These are phyloP conservation scores for Claviceps purpurea DNA, from an alignment of 2,329 filamentous ascomycete species.

Conservation along the genomic window DNA sequence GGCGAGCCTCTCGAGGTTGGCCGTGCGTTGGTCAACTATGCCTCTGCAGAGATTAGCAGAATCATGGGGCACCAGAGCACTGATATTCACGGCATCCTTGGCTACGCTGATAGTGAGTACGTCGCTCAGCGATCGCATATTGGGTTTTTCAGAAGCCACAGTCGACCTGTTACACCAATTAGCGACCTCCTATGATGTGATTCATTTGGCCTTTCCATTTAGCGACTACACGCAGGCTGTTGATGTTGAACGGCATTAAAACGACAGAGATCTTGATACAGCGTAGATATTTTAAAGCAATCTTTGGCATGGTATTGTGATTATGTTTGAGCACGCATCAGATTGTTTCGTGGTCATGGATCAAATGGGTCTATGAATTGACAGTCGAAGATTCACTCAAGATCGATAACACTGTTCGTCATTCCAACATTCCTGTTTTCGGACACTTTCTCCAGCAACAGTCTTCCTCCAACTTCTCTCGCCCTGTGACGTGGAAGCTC, in stretches of 20 bases:
- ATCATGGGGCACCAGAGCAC: slow-evolving; percentile 77
- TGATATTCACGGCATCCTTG: slow-evolving; percentile 67
- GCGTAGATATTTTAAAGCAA: neutral
- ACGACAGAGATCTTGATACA: neutral
- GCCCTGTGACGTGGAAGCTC: neutral
- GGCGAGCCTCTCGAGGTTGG: slow-evolving; percentile 60
- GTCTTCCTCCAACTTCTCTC: neutral
- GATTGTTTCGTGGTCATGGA: neutral
- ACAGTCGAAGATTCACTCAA: neutral
- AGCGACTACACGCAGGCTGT: neutral
- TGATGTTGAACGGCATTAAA: neutral
- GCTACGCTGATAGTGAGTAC: slow-evolving; percentile 92
- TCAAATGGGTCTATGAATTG: neutral
- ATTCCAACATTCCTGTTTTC: neutral
- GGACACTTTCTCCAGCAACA: neutral
- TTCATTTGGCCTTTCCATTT: neutral
- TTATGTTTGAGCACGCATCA: neutral
- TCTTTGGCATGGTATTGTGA: neutral
- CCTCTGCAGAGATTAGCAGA: slow-evolving; percentile 64
- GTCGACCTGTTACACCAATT: slow-evolving; percentile 38
- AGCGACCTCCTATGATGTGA: slow-evolving; percentile 9
- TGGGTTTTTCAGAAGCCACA: slow-evolving; percentile 51
- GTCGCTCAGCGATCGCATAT: slow-evolving; percentile 81
- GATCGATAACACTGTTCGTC: neutral
- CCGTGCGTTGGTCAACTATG: slow-evolving; percentile 83